These are phyloP conservation scores for Pichia sp. DNA, from an alignment of 1,139 yeast species.

Conservation along the genomic window DNA sequence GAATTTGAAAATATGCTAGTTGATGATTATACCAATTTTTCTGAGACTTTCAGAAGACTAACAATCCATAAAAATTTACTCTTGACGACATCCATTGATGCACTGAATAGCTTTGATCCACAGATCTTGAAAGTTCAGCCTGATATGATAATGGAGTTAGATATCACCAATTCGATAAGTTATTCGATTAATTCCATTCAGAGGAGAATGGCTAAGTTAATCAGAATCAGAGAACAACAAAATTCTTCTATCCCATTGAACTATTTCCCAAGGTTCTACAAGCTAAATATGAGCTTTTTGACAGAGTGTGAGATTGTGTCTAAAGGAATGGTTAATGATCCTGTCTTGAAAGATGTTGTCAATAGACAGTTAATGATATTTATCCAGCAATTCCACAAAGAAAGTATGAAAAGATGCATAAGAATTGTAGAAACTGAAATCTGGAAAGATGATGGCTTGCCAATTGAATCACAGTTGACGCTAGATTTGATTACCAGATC, in stretches of 20 bases:
- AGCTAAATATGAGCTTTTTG: constrained; percentile 64
- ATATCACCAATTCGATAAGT: constrained; percentile 56
- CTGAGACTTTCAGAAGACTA: constrained; percentile 70
- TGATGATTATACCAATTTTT: constrained; percentile 56
- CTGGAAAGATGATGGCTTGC: constrained; percentile 70
- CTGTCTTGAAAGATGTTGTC: constrained; percentile 60
- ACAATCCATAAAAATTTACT: constrained; percentile 75
- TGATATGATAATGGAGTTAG: constrained; percentile 49
- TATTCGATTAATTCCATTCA: constrained; percentile 73
- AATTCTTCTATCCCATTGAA: constrained; percentile 52
- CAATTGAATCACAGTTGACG: constrained; percentile 44
- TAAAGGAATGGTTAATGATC: constrained; percentile 58
- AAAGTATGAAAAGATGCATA: constrained; percentile 43
- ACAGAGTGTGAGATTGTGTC: constrained; percentile 82
- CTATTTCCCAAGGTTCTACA: constrained; percentile 61
- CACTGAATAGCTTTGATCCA: constrained; percentile 34
- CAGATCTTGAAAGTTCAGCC: constrained; percentile 33
- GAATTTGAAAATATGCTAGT: constrained; percentile 74
- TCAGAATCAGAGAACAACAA: constrained; percentile 73
- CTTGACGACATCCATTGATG: constrained; percentile 65
- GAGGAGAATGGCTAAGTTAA: constrained; percentile 68
- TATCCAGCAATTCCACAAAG: constrained; percentile 53
- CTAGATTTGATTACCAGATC: constrained; percentile 55
- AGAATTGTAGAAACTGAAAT: constrained; percentile 58
- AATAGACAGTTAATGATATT: constrained; percentile 64